phyloP scores from a whole-genome alignment of 2,329 filamentous ascomycete genomes.

The Eurotiales sp. region DNA sequence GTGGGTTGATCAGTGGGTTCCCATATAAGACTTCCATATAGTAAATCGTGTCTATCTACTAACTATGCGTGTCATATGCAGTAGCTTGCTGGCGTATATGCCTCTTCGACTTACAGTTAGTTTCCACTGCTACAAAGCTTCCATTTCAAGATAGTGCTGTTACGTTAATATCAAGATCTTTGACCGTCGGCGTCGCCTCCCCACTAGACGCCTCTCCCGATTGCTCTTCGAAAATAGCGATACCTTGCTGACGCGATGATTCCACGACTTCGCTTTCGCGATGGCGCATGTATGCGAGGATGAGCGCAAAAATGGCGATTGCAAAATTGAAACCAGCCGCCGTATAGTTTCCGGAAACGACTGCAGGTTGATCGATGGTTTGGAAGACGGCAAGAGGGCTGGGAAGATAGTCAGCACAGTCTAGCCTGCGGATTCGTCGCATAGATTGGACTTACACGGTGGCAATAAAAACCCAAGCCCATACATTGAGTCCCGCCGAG shows the following conservation, averaged over 20 bases:
- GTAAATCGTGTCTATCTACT: too few species aligned
- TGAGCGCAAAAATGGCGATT: background rate
- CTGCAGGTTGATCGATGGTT: background rate
- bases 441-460: background rate
- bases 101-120: background rate
- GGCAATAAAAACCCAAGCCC: background rate
- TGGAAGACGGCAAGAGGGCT: background rate
- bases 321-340: background rate
- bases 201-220: background rate
- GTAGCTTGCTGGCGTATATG: too few species aligned
- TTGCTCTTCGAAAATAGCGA: background rate
- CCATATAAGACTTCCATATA: too few species aligned
- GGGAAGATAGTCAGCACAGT: background rate
- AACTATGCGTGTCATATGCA: too few species aligned
- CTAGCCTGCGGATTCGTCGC: background rate
- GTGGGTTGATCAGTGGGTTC: too few species aligned
- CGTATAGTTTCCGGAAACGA: background rate
- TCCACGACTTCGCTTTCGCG: background rate
- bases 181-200: background rate
- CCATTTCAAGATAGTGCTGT: background rate
- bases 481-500: background rate
- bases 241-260: background rate
- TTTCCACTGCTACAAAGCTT: background rate
- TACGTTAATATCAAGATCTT: background rate
- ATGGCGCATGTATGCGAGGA: background rate